Percentiles rank a stretch among this genome's conserved stretches.
phyloP scores from a whole-genome alignment of 129 eudicot genomes.

The Lactuca saligna region DNA sequence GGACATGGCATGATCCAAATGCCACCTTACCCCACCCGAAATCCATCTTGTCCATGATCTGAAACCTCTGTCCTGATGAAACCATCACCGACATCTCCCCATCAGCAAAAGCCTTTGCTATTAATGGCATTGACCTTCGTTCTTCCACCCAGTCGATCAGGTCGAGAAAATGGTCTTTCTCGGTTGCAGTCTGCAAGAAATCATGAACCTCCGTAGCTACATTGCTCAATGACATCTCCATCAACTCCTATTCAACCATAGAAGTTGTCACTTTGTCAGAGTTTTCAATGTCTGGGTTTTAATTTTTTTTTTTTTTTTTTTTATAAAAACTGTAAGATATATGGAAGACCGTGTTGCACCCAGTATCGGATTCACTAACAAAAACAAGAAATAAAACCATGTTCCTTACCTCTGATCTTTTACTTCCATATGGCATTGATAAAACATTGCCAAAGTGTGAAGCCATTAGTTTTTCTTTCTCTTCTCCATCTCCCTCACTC shows the following conservation, averaged over 20 bases:
- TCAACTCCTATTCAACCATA: slow-evolving; percentile 24
- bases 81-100: slow-evolving; percentile 42
- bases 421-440: slow-evolving; percentile 55
- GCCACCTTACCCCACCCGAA: slow-evolving; percentile 58
- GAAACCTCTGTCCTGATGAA: slow-evolving; percentile 52
- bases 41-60: slow-evolving; percentile 39
- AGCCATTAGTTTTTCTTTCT: slow-evolving; percentile 22
- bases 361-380: too few species aligned
- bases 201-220: slow-evolving; percentile 42
- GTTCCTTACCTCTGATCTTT: slow-evolving; percentile 21
- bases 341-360: too few species aligned
- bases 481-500: slow-evolving; percentile 36
- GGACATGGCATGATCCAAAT: slow-evolving; percentile 56
- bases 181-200: slow-evolving; percentile 31
- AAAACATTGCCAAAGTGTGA: slow-evolving; percentile 60
- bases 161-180: slow-evolving; percentile 53
- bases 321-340: too few species aligned
- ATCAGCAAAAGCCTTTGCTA: slow-evolving; percentile 40
- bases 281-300: too few species aligned
- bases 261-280: too few species aligned
- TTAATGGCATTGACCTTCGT: slow-evolving; percentile 37
- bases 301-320: too few species aligned
- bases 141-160: slow-evolving; percentile 72
- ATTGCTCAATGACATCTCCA: slow-evolving; percentile 33
- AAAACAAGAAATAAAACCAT: too few species aligned